Conservation (phyloP, 2,329 filamentous ascomycete genomes). For the Paecilomyces niveus region DNA sequence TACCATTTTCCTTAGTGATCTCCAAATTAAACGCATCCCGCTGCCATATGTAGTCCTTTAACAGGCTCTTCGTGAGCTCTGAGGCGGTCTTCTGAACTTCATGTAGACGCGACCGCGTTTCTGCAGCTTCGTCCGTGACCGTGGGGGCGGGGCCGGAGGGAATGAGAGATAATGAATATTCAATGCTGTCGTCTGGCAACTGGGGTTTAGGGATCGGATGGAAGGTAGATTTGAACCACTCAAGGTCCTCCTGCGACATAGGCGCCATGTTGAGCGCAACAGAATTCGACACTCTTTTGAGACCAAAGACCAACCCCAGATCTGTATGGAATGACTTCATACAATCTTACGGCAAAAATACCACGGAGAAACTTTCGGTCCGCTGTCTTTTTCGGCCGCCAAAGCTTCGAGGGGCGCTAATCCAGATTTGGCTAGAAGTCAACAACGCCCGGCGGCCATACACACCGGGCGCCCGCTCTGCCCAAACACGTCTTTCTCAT, state of each 20-base stretch:
- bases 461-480: constrained; percentile 14
- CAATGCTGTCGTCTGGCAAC: constrained; percentile 75
- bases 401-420: constrained; percentile 15
- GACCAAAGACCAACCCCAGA: constrained; percentile 6
- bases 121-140: constrained; percentile 47
- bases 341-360: constrained; percentile 10
- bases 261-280: constrained; percentile 28
- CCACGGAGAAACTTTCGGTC: constrained; percentile 18
- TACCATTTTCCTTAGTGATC: constrained; percentile 54
- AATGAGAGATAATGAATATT: constrained; percentile 73
- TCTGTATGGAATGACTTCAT: constrained; percentile 25
- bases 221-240: constrained; percentile 61
- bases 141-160: constrained; percentile 49
- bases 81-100: constrained; percentile 62
- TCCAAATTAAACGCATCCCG: constrained; percentile 71
- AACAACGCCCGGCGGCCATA: constrained; percentile 26
- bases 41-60: constrained; percentile 95
- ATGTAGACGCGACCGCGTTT: constrained; percentile 56
- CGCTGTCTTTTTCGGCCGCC: constrained; percentile 7
- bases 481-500: constrained; percentile 25
- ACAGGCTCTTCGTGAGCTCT: constrained; percentile 55
- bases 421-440: constrained; percentile 31
- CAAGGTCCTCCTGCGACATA: constrained; percentile 50
- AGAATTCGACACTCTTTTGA: background rate
- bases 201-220: constrained; percentile 56